Base-by-base conservation (phyloP, 1,284 basidiomycete genomes). In the Ganoderma meredithae region DNA sequence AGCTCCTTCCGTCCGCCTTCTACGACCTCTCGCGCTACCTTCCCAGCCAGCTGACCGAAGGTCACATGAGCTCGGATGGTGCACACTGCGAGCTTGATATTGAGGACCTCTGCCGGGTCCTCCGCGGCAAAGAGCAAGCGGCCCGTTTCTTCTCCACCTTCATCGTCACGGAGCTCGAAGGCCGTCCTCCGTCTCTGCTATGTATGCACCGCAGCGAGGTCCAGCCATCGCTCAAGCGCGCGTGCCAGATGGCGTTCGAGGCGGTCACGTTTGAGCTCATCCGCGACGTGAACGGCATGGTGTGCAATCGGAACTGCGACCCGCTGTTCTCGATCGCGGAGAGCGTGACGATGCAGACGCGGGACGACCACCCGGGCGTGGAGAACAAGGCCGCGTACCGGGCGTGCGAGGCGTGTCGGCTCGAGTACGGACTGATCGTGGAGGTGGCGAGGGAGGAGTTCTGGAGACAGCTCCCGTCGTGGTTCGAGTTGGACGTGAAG, bases 61-160 rank as follows among this genome's bases (percentile, higher is more conserved):
- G 82, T 39, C 73, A 76, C 66, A 75, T 74, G 64, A 76, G 76
- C 31, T 27, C 77, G 22, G 76, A 78, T 60, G 73, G 72, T 43
- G 70, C 68, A 19, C 71, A 65, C 44, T 71, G 78, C 71, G 71
- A 70, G 36, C 85, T 92, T 56, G 81, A 84, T 10, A 81, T 83
- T 62, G 76, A 77, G 47, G 90, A 92, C 74, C 83, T 93, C 10
- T 81, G 88, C 70, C 81, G 77, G 53, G 83, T 90, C 49, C 82
- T 92, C 22, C 86, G 85, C 63, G 91, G 91, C 9, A 88, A 90
- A 66, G 91, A 93, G 79, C 85, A 88, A 65, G 84, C 86, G 3
- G 88, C 89, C 13, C 87, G 90, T 58, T 92, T 87, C 78, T 85
- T 93, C 64, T 91, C 91, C 8, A 90, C 88, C 19, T 93, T 93